Evolutionary conservation across 2,329 filamentous ascomycete species (phyloP).

Genomic region (Ceratocystis smalleyi): DNA sequence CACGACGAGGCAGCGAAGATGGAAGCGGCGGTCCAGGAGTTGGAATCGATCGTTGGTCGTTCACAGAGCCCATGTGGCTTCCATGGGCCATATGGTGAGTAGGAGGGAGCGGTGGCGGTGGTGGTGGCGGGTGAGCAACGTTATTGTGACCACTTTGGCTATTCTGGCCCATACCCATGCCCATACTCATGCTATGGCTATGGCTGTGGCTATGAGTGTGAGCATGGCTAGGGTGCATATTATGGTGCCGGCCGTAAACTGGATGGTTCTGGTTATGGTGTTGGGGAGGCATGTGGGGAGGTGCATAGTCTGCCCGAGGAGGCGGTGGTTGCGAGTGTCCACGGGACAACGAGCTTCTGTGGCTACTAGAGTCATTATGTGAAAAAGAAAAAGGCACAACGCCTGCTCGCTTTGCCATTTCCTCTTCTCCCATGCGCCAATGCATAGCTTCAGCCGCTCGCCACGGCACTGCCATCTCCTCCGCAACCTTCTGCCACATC

Average conservation of each 20-base stretch:
- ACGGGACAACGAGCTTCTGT: constrained; percentile 27
- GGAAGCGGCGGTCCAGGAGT: constrained; percentile 21
- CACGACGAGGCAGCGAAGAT: constrained; percentile 19
- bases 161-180: constrained; percentile 18
- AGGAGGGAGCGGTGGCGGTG: constrained; percentile 19
- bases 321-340: constrained; percentile 25
- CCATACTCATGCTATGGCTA: constrained; percentile 22
- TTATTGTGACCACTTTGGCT: constrained; percentile 7
- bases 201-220: constrained; percentile 20
- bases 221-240: constrained; percentile 23
- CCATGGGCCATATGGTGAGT: constrained; percentile 23
- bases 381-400: constrained; percentile 70
- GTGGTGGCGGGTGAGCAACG: constrained; percentile 15
- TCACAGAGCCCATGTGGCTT: constrained; percentile 36
- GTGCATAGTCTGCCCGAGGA: constrained; percentile 19
- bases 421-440: constrained; percentile 84
- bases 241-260: constrained; percentile 28
- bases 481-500: constrained; percentile 93
- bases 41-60: constrained; percentile 31
- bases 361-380: constrained; percentile 28
- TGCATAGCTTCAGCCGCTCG: constrained; percentile 94
- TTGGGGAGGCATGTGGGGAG: constrained; percentile 1
- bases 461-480: constrained; percentile 92
- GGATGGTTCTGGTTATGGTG: constrained; percentile 22
- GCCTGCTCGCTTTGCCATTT: constrained; percentile 86